phyloP scores from a whole-genome alignment of 805 yeast genomes.

The Brettanomyces nanus region DNA sequence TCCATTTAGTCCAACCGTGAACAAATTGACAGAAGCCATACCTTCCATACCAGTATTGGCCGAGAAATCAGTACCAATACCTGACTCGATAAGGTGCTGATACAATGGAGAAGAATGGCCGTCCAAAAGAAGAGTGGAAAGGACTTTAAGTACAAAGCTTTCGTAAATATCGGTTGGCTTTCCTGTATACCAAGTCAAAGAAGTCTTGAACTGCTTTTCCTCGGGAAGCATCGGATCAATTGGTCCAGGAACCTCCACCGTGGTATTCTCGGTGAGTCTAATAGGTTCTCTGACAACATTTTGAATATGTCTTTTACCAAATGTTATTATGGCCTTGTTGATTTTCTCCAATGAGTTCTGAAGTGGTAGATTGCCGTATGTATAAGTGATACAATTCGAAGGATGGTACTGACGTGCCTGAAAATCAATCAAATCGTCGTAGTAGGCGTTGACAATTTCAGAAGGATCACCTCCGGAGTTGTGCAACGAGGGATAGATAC shows the following conservation, averaged over 20 bases:
- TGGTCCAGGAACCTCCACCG: conserved; percentile 56
- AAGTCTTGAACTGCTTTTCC: conserved; percentile 66
- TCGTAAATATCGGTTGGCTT: conserved; percentile 60
- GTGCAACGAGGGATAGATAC: conserved; percentile 75
- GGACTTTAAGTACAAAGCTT: conserved; percentile 61
- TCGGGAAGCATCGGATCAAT: conserved; percentile 65
- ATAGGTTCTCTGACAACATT: conserved; percentile 39
- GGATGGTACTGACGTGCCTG: conserved; percentile 80
- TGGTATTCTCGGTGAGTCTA: conserved; percentile 25
- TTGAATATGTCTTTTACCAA: conserved; percentile 39
- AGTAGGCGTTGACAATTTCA: conserved; percentile 62
- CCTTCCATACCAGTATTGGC: conserved; percentile 85
- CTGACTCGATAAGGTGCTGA: conserved; percentile 78
- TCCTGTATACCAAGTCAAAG: conserved; percentile 86
- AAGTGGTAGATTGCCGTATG: conserved; percentile 77
- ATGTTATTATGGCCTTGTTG: conserved; percentile 38
- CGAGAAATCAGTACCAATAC: conserved; percentile 76
- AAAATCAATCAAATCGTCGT: conserved; percentile 71
- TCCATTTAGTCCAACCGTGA: conserved; percentile 84
- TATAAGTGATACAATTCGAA: conserved; percentile 75
- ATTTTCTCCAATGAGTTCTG: conserved; percentile 50
- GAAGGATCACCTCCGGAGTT: conserved; percentile 95
- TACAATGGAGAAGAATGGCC: conserved; percentile 92
- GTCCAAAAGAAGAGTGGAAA: conserved; percentile 67
- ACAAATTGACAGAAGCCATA: conserved; percentile 65